A percentile compares a stretch with the other conserved stretches of the same genome.
These are phyloP conservation scores for Pulveroboletus sp. DNA, from an alignment of 1,284 basidiomycete species.

Conservation along the genomic window DNA sequence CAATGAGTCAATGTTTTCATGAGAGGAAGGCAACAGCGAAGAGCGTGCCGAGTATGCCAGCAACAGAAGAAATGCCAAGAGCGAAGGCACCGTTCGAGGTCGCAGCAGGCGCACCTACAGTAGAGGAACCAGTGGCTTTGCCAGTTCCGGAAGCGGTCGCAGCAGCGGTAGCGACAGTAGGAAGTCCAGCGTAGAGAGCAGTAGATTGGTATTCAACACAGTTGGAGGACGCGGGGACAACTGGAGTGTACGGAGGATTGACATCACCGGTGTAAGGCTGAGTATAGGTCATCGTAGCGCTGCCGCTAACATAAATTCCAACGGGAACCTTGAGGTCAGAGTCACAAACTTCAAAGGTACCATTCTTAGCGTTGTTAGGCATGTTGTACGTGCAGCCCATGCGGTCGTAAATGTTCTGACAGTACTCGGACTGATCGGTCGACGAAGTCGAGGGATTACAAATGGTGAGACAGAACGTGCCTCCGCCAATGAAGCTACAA, in stretches of 20 bases:
- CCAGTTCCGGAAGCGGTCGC: constrained; percentile 12
- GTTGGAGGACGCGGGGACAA: constrained; percentile 61
- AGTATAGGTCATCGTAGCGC: constrained; percentile 27
- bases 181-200: constrained; percentile 45
- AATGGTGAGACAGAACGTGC: constrained; percentile 51
- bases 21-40: constrained; percentile 51
- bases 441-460: constrained; percentile 57
- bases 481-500: constrained; percentile 61
- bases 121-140: constrained; percentile 24
- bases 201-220: constrained; percentile 59
- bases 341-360: constrained; percentile 59
- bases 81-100: constrained; percentile 40
- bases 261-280: constrained; percentile 40
- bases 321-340: constrained; percentile 53
- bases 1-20: constrained; percentile 27
- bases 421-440: constrained; percentile 46
- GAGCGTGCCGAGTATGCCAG: constrained; percentile 44
- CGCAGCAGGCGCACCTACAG: constrained; percentile 23
- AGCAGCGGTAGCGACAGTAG: constrained; percentile 16
- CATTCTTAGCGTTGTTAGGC: constrained; percentile 57
- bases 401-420: constrained; percentile 64
- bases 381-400: constrained; percentile 72
- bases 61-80: constrained; percentile 42
- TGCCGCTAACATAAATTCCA: constrained; percentile 24
- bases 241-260: constrained; percentile 54